Evolutionary conservation across 2,329 filamentous ascomycete species (phyloP).

Genomic region (Nemania abortiva): DNA sequence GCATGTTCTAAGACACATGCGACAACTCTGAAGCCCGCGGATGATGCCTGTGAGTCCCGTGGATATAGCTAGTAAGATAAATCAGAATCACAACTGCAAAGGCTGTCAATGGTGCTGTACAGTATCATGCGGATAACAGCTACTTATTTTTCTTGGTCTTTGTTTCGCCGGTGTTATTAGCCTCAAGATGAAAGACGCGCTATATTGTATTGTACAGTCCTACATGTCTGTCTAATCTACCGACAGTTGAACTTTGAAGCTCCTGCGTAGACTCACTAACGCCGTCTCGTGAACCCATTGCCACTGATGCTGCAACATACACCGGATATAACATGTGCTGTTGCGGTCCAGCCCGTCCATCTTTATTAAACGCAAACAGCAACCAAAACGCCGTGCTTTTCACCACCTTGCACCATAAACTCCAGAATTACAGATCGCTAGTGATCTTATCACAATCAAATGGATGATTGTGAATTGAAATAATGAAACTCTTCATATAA

Average conservation of each 20-base stretch:
- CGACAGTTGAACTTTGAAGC: slow-evolving; percentile 26
- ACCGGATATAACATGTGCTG: not conserved
- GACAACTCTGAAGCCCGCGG: not conserved
- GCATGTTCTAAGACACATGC: not conserved
- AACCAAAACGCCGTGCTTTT: slow-evolving; percentile 52
- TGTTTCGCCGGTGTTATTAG: not conserved
- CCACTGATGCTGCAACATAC: slow-evolving; percentile 1
- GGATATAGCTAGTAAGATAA: not conserved
- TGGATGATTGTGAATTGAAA: slow-evolving; percentile 7
- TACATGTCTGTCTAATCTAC: slow-evolving; percentile 31
- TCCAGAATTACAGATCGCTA: slow-evolving; percentile 39
- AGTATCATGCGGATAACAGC: not conserved
- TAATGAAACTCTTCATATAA: slow-evolving; percentile 1
- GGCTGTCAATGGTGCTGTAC: not conserved
- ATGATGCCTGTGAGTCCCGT: not conserved
- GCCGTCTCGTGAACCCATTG: slow-evolving; percentile 9
- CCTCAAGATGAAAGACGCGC: slow-evolving; percentile 3
- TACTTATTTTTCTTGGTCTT: not conserved
- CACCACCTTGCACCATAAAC: slow-evolving; percentile 41
- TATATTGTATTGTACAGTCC: slow-evolving; percentile 47
- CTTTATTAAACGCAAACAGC: slow-evolving; percentile 33
- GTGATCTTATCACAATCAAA: slow-evolving; percentile 22
- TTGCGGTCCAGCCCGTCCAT: slow-evolving; percentile 21
- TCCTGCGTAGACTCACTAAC: slow-evolving; percentile 33
- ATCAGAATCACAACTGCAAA: not conserved